Conservation (phyloP, 192 early-diverging fungal genomes). For the Phlyctochytrium planicorne region DNA sequence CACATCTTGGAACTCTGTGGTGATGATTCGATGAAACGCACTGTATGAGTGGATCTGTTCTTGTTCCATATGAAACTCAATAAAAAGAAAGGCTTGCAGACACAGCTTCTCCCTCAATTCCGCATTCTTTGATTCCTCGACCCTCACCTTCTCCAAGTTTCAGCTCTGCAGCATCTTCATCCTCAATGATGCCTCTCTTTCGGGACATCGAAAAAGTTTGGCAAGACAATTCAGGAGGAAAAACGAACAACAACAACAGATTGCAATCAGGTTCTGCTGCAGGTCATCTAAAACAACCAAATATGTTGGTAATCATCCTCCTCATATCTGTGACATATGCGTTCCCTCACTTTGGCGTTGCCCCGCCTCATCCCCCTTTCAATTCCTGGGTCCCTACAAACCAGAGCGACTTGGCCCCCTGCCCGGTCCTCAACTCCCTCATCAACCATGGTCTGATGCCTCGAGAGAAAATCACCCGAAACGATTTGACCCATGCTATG, state of each 20-base stretch:
- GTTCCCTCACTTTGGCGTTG: no score
- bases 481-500: background rate
- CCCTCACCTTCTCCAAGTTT: slow-evolving; percentile 59
- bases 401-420: no score
- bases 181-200: slow-evolving; percentile 35
- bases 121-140: background rate
- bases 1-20: slow-evolving; percentile 41
- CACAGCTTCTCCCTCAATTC: background rate
- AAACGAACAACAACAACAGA: no score
- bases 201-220: no score
- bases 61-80: background rate
- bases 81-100: background rate
- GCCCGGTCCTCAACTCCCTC: background rate
- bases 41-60: background rate
- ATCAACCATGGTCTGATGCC: background rate
- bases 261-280: no score
- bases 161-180: slow-evolving; percentile 62
- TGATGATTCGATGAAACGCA: background rate
- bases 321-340: no score
- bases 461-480: background rate
- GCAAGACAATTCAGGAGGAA: no score
- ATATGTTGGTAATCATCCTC: no score
- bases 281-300: no score
- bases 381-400: no score
- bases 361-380: no score